Conservation (phyloP, 2,329 filamentous ascomycete genomes). For the Diaporthe vaccinii region DNA sequence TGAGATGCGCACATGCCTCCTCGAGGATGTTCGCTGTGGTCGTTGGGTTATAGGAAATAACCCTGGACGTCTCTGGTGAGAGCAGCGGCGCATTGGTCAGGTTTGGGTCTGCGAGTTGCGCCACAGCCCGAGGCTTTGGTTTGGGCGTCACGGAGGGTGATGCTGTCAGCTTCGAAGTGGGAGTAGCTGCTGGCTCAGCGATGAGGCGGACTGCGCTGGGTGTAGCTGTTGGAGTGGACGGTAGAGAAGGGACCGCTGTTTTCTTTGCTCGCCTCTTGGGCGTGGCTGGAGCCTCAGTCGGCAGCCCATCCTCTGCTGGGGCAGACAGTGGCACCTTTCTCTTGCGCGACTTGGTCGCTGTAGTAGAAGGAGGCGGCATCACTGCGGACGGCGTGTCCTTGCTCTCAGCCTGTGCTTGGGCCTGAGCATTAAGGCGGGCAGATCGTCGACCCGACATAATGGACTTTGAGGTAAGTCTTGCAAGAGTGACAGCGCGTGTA, state of each 20-base stretch:
- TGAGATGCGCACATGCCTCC: conserved; percentile 81
- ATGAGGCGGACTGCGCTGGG: conserved; percentile 60
- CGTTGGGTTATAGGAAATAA: conserved; percentile 51
- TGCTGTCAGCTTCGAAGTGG: not conserved
- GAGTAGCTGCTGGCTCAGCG: conserved; percentile 47
- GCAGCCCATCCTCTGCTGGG: conserved; percentile 37
- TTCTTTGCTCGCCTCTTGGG: conserved; percentile 47
- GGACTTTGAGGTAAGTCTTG: not conserved
- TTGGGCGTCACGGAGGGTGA: conserved; percentile 46
- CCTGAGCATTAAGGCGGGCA: conserved; percentile 56
- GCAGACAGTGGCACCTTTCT: conserved; percentile 44
- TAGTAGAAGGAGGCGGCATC: conserved; percentile 39
- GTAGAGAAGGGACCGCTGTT: conserved; percentile 47
- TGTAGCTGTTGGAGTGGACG: conserved; percentile 58
- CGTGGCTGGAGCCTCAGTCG: conserved; percentile 46
- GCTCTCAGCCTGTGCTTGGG: conserved; percentile 37
- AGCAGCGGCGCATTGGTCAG: conserved; percentile 78
- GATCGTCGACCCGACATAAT: conserved; percentile 51
- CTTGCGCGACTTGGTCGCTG: conserved; percentile 45
- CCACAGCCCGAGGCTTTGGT: conserved; percentile 57
- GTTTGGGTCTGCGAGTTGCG: conserved; percentile 73
- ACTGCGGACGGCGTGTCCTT: conserved; percentile 24
- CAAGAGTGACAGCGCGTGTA: not conserved
- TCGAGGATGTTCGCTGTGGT: conserved; percentile 82
- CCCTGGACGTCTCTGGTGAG: conserved; percentile 77